phyloP scores from a whole-genome alignment of 306 rosid genomes.

The Quercus glauca region DNA sequence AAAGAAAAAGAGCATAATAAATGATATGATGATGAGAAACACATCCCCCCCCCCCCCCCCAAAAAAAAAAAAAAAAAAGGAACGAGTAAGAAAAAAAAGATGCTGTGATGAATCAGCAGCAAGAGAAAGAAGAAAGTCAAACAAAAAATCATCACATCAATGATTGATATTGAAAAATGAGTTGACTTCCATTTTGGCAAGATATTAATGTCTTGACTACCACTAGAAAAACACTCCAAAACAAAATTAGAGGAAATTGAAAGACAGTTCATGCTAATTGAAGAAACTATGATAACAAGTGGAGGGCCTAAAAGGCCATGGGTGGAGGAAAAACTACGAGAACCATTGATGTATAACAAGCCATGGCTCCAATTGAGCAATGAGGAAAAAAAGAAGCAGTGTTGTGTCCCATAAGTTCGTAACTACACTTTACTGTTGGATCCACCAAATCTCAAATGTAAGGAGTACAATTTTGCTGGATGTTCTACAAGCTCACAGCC shows the following conservation, averaged over 20 bases:
- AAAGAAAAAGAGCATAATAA: neutral
- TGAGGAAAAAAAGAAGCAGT: neutral
- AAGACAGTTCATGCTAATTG: neutral
- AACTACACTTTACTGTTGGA: neutral
- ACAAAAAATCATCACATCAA: neutral
- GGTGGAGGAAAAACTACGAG: neutral
- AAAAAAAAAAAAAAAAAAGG: too few species aligned
- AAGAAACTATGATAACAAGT: neutral
- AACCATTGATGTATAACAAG: neutral
- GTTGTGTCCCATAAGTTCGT: neutral
- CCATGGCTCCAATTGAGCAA: neutral
- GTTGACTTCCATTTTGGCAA: neutral
- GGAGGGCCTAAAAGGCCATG: neutral
- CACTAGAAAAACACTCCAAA: neutral
- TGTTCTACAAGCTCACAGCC: neutral
- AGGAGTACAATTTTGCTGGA: neutral
- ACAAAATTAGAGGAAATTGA: neutral
- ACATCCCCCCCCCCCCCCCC: too few species aligned
- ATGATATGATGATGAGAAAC: too few species aligned
- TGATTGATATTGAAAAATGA: neutral
- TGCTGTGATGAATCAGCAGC: too few species aligned
- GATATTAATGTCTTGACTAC: neutral
- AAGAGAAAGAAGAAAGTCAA: too few species aligned
- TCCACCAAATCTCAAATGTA: neutral
- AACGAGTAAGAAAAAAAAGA: too few species aligned